These are phyloP conservation scores for Thyridium curvatum DNA, from an alignment of 2,329 filamentous ascomycete species.

Conservation along the genomic window DNA sequence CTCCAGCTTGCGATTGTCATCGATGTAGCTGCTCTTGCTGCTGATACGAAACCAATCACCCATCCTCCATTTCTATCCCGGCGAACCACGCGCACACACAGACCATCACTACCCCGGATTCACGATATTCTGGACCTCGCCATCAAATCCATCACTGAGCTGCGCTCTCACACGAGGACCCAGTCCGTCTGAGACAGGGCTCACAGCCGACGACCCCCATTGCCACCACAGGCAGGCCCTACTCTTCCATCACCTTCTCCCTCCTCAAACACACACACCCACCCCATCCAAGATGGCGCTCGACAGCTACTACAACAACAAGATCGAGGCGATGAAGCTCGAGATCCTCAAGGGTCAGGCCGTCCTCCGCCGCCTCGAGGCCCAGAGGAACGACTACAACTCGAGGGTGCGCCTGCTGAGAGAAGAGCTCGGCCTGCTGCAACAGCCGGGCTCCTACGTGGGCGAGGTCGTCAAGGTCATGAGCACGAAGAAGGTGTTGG, in stretches of 20 bases:
- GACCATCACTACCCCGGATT: no score
- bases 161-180: no score
- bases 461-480: slow-evolving; percentile 99
- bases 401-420: slow-evolving; percentile 89
- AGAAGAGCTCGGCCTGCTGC: slow-evolving; percentile 90
- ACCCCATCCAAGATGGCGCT: slow-evolving; percentile 74
- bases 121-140: no score
- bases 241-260: not conserved
- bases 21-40: no score
- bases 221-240: slow-evolving; percentile 5
- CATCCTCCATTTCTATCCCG: no score
- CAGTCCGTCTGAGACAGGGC: no score
- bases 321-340: slow-evolving; percentile 99
- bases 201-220: no score
- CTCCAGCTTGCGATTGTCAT: no score
- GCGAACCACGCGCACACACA: no score
- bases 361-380: slow-evolving; percentile 87
- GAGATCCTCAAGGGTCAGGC: slow-evolving; percentile 99
- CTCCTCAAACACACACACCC: not conserved
- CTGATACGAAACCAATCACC: no score
- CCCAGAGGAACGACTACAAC: slow-evolving; percentile 99
- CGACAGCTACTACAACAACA: slow-evolving; percentile 99
- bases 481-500: slow-evolving; percentile 97
- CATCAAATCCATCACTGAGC: no score
- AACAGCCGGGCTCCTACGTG: slow-evolving; percentile 96